Conservation (phyloP, 805 yeast species). For the Metschnikowia sp. region DNA sequence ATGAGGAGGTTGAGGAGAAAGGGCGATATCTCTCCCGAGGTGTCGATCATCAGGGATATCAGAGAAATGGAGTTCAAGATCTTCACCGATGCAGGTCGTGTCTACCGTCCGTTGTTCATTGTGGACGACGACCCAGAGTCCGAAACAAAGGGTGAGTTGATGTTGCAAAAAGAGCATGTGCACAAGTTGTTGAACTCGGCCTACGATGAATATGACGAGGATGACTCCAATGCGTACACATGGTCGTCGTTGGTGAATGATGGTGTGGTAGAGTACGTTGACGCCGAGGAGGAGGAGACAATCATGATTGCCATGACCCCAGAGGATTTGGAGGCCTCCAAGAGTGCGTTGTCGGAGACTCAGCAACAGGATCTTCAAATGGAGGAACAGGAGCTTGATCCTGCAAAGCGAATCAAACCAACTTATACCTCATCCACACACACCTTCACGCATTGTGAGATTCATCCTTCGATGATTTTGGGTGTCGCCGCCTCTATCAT, state of each 20-base stretch:
- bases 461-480: slow-evolving; percentile 97
- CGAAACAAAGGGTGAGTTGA: slow-evolving; percentile 70
- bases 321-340: slow-evolving; percentile 80
- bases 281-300: slow-evolving; percentile 98
- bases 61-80: slow-evolving; percentile 95
- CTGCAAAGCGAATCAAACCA: slow-evolving; percentile 84
- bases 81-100: slow-evolving; percentile 98
- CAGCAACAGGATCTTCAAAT: slow-evolving; percentile 42
- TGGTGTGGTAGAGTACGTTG: slow-evolving; percentile 94
- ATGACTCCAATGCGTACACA: slow-evolving; percentile 53
- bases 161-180: slow-evolving; percentile 81
- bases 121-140: slow-evolving; percentile 82
- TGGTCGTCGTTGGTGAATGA: slow-evolving; percentile 82
- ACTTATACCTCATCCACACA: slow-evolving; percentile 50
- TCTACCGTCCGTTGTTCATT: slow-evolving; percentile 91
- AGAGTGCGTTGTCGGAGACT: slow-evolving; percentile 38
- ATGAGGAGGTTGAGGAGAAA: slow-evolving; percentile 88
- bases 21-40: slow-evolving; percentile 95
- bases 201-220: slow-evolving; percentile 59
- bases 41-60: slow-evolving; percentile 93
- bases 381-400: slow-evolving; percentile 52
- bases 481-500: slow-evolving; percentile 98
- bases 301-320: slow-evolving; percentile 98
- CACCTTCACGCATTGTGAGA: slow-evolving; percentile 97
- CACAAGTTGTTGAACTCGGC: slow-evolving; percentile 60